Conservation (phyloP, 2,329 filamentous ascomycete species). For the Talaromyces sp. region DNA sequence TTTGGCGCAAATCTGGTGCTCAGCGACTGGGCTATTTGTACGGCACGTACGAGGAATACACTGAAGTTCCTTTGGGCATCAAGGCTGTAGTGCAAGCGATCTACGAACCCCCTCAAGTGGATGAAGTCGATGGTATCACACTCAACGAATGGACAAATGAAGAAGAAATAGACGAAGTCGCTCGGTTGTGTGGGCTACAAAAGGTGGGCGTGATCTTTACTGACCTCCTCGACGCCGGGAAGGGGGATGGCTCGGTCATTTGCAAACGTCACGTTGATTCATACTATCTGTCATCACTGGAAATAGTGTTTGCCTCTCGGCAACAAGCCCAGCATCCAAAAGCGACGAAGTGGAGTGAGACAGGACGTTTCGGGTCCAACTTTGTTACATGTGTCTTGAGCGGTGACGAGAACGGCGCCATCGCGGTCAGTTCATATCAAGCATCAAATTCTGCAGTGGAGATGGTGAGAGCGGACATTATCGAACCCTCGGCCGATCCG, state of each 20-base stretch:
- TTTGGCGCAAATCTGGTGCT: constrained; percentile 79
- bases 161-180: constrained; percentile 73
- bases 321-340: constrained; percentile 86
- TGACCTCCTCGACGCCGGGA: constrained; percentile 78
- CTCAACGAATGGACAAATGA: constrained; percentile 82
- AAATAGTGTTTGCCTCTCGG: constrained; percentile 83
- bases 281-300: constrained; percentile 87
- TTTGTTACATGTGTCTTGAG: constrained; percentile 95
- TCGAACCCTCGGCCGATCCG: constrained; percentile 92
- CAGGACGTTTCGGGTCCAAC: constrained; percentile 87
- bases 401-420: constrained; percentile 85
- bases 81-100: constrained; percentile 97
- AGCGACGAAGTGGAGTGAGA: constrained; percentile 94
- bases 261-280: constrained; percentile 97
- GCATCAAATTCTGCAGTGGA: constrained; percentile 93
- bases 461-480: constrained; percentile 91
- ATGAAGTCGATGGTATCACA: constrained; percentile 84
- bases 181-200: constrained; percentile 77
- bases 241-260: constrained; percentile 76
- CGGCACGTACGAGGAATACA: constrained; percentile 84
- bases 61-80: constrained; percentile 85
- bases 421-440: constrained; percentile 87
- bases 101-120: constrained; percentile 88
- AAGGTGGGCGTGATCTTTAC: constrained; percentile 93
- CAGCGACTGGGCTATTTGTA: constrained; percentile 90